Conservation (phyloP, 352 stramenopile species). For the Globisporangium parvum region DNA sequence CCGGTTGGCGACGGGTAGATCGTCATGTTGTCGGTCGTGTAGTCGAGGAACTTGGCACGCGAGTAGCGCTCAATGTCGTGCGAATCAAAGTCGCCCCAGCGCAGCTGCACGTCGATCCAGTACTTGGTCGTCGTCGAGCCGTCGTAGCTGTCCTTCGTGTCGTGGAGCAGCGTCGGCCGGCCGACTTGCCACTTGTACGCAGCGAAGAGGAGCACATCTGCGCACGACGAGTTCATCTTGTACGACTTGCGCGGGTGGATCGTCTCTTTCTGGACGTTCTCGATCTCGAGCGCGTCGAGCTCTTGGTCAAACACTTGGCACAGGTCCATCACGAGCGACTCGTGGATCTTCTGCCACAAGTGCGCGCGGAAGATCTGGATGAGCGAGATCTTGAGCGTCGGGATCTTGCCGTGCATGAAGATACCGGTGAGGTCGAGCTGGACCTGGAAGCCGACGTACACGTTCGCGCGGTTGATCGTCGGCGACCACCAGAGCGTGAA, state of each 20-base stretch:
- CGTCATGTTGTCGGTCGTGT: slow-evolving; percentile 99
- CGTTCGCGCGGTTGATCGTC: slow-evolving; percentile 99
- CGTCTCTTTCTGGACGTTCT: slow-evolving; percentile 99
- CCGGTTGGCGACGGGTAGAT: slow-evolving; percentile 99
- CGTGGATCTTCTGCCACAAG: slow-evolving; percentile 99
- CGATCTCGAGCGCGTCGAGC: slow-evolving; percentile 98
- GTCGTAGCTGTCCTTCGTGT: slow-evolving; percentile 98
- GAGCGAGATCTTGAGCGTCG: slow-evolving; percentile 99
- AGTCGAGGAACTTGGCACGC: slow-evolving; percentile 99
- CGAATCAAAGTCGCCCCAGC: slow-evolving; percentile 99
- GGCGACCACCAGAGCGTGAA: slow-evolving; percentile 99
- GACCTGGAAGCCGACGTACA: slow-evolving; percentile 99
- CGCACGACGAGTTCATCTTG: slow-evolving; percentile 99
- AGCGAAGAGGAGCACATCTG: slow-evolving; percentile 98
- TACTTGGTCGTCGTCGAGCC: slow-evolving; percentile 96
- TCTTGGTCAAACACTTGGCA: slow-evolving; percentile 99
- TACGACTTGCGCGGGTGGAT: slow-evolving; percentile 99
- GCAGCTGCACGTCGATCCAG: slow-evolving; percentile 99
- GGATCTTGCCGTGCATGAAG: slow-evolving; percentile 99
- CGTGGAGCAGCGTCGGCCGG: slow-evolving; percentile 76
- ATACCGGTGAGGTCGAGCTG: slow-evolving; percentile 99
- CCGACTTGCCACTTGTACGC: slow-evolving; percentile 98
- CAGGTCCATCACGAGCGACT: slow-evolving; percentile 97
- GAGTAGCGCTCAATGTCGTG: slow-evolving; percentile 99
- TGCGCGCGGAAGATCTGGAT: slow-evolving; percentile 98